A percentile compares a stretch with the other conserved stretches of the same genome.
Conservation (phyloP, 2,329 filamentous ascomycete genomes). For the Ustilaginoidea virens region DNA sequence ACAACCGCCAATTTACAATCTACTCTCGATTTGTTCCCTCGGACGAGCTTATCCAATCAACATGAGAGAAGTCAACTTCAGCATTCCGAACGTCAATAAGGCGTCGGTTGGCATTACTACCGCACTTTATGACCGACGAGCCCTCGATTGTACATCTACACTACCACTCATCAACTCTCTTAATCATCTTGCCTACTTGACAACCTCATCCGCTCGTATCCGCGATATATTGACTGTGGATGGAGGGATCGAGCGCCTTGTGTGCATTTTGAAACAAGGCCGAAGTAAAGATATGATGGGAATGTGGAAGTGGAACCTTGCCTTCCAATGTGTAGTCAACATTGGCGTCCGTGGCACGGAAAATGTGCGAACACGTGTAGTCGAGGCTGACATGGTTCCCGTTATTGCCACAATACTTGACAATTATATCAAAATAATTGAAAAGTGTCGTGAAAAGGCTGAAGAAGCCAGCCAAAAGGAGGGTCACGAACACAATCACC, state of each 20-base stretch:
- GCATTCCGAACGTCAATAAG: constrained; percentile 98
- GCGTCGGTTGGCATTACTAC: constrained; percentile 97
- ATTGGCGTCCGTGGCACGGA: constrained; percentile 95
- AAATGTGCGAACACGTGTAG: constrained; percentile 81
- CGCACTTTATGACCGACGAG: constrained; percentile 90
- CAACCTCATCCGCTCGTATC: constrained; percentile 92
- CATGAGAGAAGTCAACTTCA: constrained; percentile 99
- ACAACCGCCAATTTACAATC: neutral
- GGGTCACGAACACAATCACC: constrained; percentile 34
- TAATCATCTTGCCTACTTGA: constrained; percentile 96
- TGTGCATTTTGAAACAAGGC: constrained; percentile 96
- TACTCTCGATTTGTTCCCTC: constrained; percentile 1
- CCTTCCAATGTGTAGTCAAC: constrained; percentile 98
- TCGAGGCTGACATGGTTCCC: constrained; percentile 97
- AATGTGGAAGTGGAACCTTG: constrained; percentile 99
- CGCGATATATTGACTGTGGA: constrained; percentile 96
- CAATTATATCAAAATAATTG: constrained; percentile 94
- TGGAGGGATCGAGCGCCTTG: constrained; percentile 89
- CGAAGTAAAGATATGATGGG: constrained; percentile 98
- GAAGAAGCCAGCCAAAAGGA: constrained; percentile 69
- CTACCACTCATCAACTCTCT: constrained; percentile 96
- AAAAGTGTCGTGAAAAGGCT: constrained; percentile 75
- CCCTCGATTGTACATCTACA: constrained; percentile 95
- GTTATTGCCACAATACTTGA: constrained; percentile 96
- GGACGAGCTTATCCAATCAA: constrained; percentile 23